These are phyloP conservation scores for Saccharum spontaneum DNA, from an alignment of 176 grass and related monocot species.

Conservation along the genomic window DNA sequence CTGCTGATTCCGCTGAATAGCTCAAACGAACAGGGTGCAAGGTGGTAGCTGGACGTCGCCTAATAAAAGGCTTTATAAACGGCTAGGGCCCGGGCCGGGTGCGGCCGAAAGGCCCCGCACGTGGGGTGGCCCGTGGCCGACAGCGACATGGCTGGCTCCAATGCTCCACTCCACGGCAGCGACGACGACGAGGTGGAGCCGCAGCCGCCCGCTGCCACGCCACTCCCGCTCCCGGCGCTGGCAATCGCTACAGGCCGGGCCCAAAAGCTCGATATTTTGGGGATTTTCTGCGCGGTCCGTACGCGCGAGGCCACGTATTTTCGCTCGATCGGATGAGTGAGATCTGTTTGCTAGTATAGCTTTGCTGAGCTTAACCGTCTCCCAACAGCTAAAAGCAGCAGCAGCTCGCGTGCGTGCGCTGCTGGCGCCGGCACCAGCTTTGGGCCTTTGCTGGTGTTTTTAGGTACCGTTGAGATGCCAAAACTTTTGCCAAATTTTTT, in stretches of 20 bases:
- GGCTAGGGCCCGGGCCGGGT: not conserved
- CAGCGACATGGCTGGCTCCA: not conserved
- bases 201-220: not conserved
- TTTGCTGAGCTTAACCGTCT: not conserved
- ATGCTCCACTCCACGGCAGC: not conserved
- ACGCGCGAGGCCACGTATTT: not conserved
- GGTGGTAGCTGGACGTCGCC: too few relatives aligned
- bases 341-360: not conserved
- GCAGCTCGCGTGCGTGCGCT: slow-evolving; percentile 4
- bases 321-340: not conserved
- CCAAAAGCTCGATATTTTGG: not conserved
- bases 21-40: too few relatives aligned
- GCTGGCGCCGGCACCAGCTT: slow-evolving; percentile 11
- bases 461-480: too few relatives aligned
- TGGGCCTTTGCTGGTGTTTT: too few relatives aligned
- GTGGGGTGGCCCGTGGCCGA: not conserved
- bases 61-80: not conserved
- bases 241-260: not conserved
- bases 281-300: not conserved
- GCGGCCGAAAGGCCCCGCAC: slow-evolving; percentile 7
- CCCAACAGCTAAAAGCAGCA: not conserved
- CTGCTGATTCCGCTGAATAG: too few relatives aligned
- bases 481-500: too few relatives aligned
- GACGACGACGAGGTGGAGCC: not conserved
- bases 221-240: not conserved